Evolutionary conservation across 305 asterid species (phyloP).

Genomic region (Fraxinus baroniana): DNA sequence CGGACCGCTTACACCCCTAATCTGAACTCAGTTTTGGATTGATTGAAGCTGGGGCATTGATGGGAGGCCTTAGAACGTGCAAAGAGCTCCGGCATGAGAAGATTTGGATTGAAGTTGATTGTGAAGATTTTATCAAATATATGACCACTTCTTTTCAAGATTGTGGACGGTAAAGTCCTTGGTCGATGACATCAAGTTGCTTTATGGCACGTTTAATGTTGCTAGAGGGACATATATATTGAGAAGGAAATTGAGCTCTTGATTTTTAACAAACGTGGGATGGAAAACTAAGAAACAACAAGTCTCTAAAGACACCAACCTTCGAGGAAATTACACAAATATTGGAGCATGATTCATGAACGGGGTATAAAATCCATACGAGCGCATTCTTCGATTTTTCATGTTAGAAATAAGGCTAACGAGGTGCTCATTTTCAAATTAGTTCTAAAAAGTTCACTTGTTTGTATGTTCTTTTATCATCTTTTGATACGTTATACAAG

Average conservation of each 20-base stretch:
- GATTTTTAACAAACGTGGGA: not conserved
- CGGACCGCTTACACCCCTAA: too few relatives aligned
- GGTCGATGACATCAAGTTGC: not conserved
- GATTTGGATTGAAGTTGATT: too few relatives aligned
- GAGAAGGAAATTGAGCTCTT: too few relatives aligned
- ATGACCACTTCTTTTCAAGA: too few relatives aligned
- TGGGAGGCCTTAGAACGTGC: too few relatives aligned
- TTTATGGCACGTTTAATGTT: too few relatives aligned
- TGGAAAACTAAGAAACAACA: not conserved
- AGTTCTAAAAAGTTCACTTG: too few relatives aligned
- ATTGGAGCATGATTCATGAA: not conserved
- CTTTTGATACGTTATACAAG: too few relatives aligned
- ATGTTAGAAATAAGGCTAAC: not conserved
- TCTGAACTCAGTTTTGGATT: not conserved
- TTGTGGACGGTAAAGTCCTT: not conserved
- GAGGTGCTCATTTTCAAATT: not conserved
- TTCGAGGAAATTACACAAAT: not conserved
- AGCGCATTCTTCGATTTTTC: not conserved
- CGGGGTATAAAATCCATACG: not conserved
- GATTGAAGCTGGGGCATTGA: not conserved
- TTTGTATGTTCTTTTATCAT: too few relatives aligned
- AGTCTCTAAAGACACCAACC: not conserved
- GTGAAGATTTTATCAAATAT: too few relatives aligned
- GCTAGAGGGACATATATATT: too few relatives aligned
- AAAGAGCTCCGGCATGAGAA: too few relatives aligned